A percentile compares a stretch with the other conserved stretches of the same genome.
phyloP scores from a whole-genome alignment of 2,329 filamentous ascomycete species.

The Endoconidiophora polonica region DNA sequence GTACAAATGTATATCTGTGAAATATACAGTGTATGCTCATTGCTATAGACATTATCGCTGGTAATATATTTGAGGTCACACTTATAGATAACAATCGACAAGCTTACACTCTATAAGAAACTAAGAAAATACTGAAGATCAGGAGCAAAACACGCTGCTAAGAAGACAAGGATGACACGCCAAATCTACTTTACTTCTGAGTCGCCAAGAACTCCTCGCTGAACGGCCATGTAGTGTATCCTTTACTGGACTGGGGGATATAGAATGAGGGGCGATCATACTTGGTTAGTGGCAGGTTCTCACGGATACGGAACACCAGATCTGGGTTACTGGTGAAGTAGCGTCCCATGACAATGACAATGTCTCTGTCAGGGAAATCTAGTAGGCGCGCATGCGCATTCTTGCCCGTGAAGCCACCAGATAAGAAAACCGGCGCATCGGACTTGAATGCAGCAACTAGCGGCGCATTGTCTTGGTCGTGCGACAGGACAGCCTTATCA shows the following conservation, averaged over 20 bases:
- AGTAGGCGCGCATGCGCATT: conserved; percentile 16
- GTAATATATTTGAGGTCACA: too few relatives aligned
- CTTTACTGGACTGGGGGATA: conserved; percentile 14
- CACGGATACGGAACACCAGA: conserved; percentile 18
- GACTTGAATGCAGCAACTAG: conserved; percentile 4
- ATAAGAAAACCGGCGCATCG: conserved; percentile 19
- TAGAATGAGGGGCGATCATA: conserved; percentile 20
- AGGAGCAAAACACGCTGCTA: background rate
- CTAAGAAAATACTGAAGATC: background rate
- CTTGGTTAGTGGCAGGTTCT: conserved; percentile 16
- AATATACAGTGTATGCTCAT: too few relatives aligned
- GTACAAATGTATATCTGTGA: too few relatives aligned
- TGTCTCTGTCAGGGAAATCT: conserved; percentile 16
- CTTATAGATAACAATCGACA: too few relatives aligned
- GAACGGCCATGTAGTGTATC: conserved; percentile 6
- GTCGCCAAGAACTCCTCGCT: conserved; percentile 6
- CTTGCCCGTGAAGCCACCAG: conserved; percentile 19
- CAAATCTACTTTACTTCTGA: background rate
- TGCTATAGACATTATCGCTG: too few relatives aligned
- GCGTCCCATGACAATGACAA: conserved; percentile 20
- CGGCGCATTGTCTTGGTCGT: conserved; percentile 16
- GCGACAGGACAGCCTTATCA: conserved; percentile 20
- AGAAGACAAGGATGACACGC: background rate
- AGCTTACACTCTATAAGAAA: background rate
- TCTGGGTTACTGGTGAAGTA: conserved; percentile 23